Conservation (phyloP, 495 filamentous ascomycete genomes). For the Achaetomiella virescens region DNA sequence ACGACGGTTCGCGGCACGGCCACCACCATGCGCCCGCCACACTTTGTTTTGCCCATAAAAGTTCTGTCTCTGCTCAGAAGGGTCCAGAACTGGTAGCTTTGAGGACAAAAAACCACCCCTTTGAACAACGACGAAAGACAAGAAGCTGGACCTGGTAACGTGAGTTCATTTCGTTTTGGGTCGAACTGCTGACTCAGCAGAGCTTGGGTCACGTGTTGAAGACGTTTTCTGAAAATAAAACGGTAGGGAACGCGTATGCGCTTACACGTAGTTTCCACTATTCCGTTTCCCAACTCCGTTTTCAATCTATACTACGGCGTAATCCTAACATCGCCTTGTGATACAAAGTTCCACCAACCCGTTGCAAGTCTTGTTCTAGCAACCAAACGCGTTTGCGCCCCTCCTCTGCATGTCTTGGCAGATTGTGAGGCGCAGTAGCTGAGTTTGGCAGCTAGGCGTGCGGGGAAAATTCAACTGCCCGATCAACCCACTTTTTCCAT, state of each 20-base stretch:
- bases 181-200: slow-evolving; percentile 1
- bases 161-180: not conserved
- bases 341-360: not conserved
- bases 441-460: no score
- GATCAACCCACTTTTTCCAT: no score
- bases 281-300: not conserved
- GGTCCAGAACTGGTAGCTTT: no score
- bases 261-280: slow-evolving; percentile 3
- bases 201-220: not conserved
- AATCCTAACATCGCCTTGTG: not conserved
- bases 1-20: no score
- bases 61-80: not conserved
- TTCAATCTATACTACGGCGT: not conserved
- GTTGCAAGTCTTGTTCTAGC: not conserved
- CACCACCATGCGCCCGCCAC: no score
- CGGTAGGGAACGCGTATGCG: not conserved
- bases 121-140: not conserved
- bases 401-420: not conserved
- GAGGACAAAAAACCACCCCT: not conserved
- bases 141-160: not conserved
- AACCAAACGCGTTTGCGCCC: not conserved
- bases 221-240: not conserved
- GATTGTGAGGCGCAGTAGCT: no score
- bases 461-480: no score
- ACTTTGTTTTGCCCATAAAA: not conserved